phyloP scores from a whole-genome alignment of 2,329 filamentous ascomycete species.

The Bipolaris cookei region DNA sequence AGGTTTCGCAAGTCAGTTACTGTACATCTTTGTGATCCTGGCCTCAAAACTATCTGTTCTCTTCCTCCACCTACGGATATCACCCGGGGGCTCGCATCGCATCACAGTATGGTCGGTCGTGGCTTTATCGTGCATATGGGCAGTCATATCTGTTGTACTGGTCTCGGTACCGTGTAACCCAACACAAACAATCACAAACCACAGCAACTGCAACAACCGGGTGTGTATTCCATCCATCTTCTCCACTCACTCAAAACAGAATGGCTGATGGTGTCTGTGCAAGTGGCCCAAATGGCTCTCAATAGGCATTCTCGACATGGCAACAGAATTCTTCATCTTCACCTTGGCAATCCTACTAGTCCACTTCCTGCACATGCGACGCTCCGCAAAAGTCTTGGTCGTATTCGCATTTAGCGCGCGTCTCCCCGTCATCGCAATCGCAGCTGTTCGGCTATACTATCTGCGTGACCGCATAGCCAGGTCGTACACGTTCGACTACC shows the following conservation, averaged over 20 bases:
- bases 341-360: slow-evolving; percentile 36
- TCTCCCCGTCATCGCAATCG: slow-evolving; percentile 36
- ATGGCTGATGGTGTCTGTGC: not conserved
- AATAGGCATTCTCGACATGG: slow-evolving; percentile 37
- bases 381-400: slow-evolving; percentile 34
- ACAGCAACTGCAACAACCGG: slow-evolving; percentile 26
- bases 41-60: slow-evolving; percentile 39
- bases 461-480: slow-evolving; percentile 26
- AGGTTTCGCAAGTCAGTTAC: slow-evolving; percentile 40
- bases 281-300: slow-evolving; percentile 41
- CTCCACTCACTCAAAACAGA: not conserved
- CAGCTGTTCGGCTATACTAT: slow-evolving; percentile 36
- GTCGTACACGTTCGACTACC: slow-evolving; percentile 31
- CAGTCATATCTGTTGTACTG: slow-evolving; percentile 31
- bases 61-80: slow-evolving; percentile 39
- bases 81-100: slow-evolving; percentile 28
- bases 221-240: slow-evolving; percentile 21
- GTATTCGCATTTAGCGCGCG: slow-evolving; percentile 40
- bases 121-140: slow-evolving; percentile 32
- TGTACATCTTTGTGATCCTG: slow-evolving; percentile 38
- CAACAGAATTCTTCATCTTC: slow-evolving; percentile 38
- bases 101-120: slow-evolving; percentile 29
- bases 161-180: slow-evolving; percentile 38
- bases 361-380: slow-evolving; percentile 37
- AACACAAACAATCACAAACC: slow-evolving; percentile 21